phyloP scores from a whole-genome alignment of 805 yeast genomes.

The Yarrowia porcina region DNA sequence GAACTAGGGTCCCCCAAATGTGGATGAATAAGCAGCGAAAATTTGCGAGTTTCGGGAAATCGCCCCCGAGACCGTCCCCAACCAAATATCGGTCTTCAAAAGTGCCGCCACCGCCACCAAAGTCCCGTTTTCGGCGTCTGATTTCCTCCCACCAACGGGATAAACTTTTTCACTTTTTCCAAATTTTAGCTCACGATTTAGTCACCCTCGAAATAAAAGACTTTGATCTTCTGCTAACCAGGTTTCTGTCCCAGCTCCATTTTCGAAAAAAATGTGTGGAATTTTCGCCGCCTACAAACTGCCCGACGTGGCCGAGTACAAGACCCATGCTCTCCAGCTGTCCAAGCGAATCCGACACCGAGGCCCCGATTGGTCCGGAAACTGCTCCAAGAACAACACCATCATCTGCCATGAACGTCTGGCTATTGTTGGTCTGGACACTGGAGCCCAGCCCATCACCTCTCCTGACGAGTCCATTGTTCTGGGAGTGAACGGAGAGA shows the following conservation, averaged over 20 bases:
- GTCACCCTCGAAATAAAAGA: not conserved
- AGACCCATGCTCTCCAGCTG: constrained; percentile 82
- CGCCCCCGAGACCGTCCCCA: too few relatives aligned
- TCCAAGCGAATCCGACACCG: constrained; percentile 94
- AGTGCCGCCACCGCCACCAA: too few relatives aligned
- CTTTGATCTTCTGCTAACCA: not conserved
- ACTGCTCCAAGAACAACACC: constrained; percentile 71
- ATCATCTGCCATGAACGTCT: constrained; percentile 92
- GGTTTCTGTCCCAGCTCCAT: too few relatives aligned
- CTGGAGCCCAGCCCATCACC: constrained; percentile 97
- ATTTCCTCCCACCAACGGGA: not conserved
- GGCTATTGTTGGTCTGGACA: constrained; percentile 94
- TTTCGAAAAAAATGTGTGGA: constrained; percentile 95
- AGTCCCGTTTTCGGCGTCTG: not conserved
- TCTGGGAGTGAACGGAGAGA: constrained; percentile 94
- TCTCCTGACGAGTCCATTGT: constrained; percentile 69
- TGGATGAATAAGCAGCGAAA: too few relatives aligned
- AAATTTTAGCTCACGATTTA: too few relatives aligned
- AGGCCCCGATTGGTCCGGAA: constrained; percentile 99
- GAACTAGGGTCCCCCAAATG: too few relatives aligned
- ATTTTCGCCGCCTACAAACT: constrained; percentile 90
- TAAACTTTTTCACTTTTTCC: too few relatives aligned
- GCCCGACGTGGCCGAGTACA: constrained; percentile 74
- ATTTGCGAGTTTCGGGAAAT: too few relatives aligned
- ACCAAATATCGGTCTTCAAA: too few relatives aligned